Evolutionary conservation across 345 rosid genomes (phyloP), one percentile per base, ranked within the genome.

Genomic region (Eucalyptus polyanthemos): DNA sequence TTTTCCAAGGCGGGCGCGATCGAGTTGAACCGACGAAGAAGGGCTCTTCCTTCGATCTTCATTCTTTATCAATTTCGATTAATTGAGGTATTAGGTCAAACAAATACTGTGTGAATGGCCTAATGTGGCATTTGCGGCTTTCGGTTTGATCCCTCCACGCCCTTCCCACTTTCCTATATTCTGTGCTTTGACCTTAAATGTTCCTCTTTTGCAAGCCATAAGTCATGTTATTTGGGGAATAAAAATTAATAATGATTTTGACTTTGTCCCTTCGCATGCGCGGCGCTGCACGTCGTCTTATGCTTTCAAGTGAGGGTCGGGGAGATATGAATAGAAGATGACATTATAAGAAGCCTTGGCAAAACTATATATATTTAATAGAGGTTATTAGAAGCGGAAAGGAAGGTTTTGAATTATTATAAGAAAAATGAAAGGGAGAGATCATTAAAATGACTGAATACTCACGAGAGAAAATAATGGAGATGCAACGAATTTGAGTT

Each of bases 101-200:
- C 7, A 0, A 58, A 5, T 25, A 25, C 2, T 11, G n/a, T 5
- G n/a, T 9, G 65, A 12, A 27, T 2, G n/a, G n/a, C n/a, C 14
- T 11, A 5, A 25, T 25, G 31, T 11, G n/a, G 67, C 67, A 27
- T 11, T 5, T 27, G 67, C 67, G 31, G 67, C 67, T 11, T 11
- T 60, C 14, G 67, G n/a, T 58, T 25, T 11, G 65, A 25, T 58
- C 14, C 72, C 72, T 62, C 72, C 72, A 14, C 34, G 72, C 72
- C 72, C 31, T 62, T 62, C 72, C 72, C 72, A 62, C 72, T 14
- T 29, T 27, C 34, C 34, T 34, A 14, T n/a, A 62, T 62, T 13
- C 72, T n/a, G 17, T 62, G 72, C 5, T 29, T 25, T 25, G 31
- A 56, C 60, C 4, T 56, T 56, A 56, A 54, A 56, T 56, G 60